Evolutionary conservation across 495 filamentous ascomycete species (phyloP), one percentile per base, ranked within the genome.

Genomic region (Aspergillus saccharolyticus): DNA sequence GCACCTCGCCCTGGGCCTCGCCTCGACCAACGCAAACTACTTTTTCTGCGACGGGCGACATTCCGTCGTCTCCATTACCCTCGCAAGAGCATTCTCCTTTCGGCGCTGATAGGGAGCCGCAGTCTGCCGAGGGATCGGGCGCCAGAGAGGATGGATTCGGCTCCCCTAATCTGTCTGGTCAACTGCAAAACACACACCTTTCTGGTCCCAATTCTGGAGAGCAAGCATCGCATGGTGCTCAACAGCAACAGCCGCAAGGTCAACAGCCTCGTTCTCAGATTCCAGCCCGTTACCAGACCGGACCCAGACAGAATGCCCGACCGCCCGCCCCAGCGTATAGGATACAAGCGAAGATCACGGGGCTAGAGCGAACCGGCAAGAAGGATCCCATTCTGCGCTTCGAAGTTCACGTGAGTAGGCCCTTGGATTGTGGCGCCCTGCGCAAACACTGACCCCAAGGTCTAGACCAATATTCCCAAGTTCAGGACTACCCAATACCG

Each of bases 401-500:
- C 65, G 95, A 99, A 78, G 89, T 99, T 19, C 91, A 99, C 72
- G 94, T 97, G 83, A 64, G 89, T 61, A 18, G 44, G 16, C 52
- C 56, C 53, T 39, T 7, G 42, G 24, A 44, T 46, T 20, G 52
- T 52, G 25, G 42, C 53, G 20, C 44, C 22, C 43, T 66, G 53
- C 56, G 33, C 44, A 44, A 42, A 24, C 48, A 53, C 60, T 65
- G 58, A 63, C 61, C 22, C 30, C n/a, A 39, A 24, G 52, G 42
- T 45, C 9, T 57, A 97, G 95, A 97, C 95, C 55, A 97, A 97
- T 74, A 89, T 99, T 17, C 93, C 93, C 49, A 91, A 93, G 62
- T 99, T 96, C 74, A 83, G 95, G 60, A 97, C 95, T 2, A 97
- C 95, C 9, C 95, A 97, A 69, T 97, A 96, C 72, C 90, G 95